Evolutionary conservation across 441 rosid genomes (phyloP).

Genomic region (Aquilaria agallochum): DNA sequence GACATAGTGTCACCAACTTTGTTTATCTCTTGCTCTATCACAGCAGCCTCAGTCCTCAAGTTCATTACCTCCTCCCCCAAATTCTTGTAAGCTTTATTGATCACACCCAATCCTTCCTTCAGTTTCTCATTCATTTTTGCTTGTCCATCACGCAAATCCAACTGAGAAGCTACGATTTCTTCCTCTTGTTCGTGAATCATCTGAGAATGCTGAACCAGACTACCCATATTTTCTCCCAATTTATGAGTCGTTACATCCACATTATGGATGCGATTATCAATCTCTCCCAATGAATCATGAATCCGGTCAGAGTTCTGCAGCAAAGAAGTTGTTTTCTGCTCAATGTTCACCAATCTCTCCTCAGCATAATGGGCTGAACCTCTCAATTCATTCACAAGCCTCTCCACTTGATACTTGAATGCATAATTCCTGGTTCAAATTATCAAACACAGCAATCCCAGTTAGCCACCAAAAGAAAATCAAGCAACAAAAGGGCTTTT

Average conservation of each 20-base stretch:
- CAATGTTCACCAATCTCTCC: slow-evolving; percentile 42
- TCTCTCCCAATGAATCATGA: slow-evolving; percentile 40
- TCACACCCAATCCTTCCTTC: slow-evolving; percentile 52
- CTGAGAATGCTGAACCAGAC: slow-evolving; percentile 39
- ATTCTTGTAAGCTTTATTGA: slow-evolving; percentile 37
- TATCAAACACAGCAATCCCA: not conserved
- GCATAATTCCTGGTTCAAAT: slow-evolving; percentile 33
- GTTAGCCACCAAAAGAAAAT: no score
- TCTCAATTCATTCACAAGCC: slow-evolving; percentile 67
- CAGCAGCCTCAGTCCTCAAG: slow-evolving; percentile 42
- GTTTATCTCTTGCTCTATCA: slow-evolving; percentile 55
- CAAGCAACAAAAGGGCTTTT: no score
- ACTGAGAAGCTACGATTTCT: slow-evolving; percentile 55
- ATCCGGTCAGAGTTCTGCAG: slow-evolving; percentile 45
- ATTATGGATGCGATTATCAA: slow-evolving; percentile 44
- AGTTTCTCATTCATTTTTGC: slow-evolving; percentile 45
- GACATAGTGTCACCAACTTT: slow-evolving; percentile 44
- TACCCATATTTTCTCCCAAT: slow-evolving; percentile 39
- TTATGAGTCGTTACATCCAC: slow-evolving; percentile 44
- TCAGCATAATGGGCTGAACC: slow-evolving; percentile 50
- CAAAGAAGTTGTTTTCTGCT: slow-evolving; percentile 37
- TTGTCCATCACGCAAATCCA: slow-evolving; percentile 50
- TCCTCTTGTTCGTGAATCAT: slow-evolving; percentile 47
- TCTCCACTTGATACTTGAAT: slow-evolving; percentile 47
- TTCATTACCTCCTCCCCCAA: slow-evolving; percentile 45